phyloP scores from a whole-genome alignment of 495 filamentous ascomycete genomes.

The Tuber calosporum region DNA sequence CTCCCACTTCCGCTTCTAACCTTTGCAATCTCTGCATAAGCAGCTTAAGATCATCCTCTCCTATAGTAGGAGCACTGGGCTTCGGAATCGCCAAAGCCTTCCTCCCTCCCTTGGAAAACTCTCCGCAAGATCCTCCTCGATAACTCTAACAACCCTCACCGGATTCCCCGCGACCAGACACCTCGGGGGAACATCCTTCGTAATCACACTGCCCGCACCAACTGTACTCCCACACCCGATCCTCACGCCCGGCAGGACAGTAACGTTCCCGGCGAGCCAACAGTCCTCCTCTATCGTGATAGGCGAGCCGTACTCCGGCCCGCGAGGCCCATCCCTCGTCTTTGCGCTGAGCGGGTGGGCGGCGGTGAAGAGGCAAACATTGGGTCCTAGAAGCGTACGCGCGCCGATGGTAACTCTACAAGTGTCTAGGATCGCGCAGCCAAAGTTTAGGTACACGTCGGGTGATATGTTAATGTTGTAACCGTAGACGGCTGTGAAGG shows the following conservation, averaged over 20 bases:
- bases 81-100: slow-evolving; percentile 5
- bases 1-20: slow-evolving; percentile 20
- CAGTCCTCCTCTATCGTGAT: slow-evolving; percentile 80
- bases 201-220: slow-evolving; percentile 85
- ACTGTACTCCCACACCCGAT: slow-evolving; percentile 67
- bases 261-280: slow-evolving; percentile 77
- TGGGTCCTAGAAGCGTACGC: slow-evolving; percentile 72
- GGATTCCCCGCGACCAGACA: slow-evolving; percentile 63
- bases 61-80: background rate
- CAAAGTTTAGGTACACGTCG: slow-evolving; percentile 70
- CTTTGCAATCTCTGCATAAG: slow-evolving; percentile 18
- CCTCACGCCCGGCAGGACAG: slow-evolving; percentile 68
- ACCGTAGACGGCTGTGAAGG: slow-evolving; percentile 69
- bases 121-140: slow-evolving; percentile 42
- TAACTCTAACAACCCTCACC: slow-evolving; percentile 54
- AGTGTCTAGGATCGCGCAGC: slow-evolving; percentile 69
- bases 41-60: slow-evolving; percentile 17
- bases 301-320: slow-evolving; percentile 67
- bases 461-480: slow-evolving; percentile 60
- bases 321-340: slow-evolving; percentile 63
- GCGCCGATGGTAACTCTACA: slow-evolving; percentile 65
- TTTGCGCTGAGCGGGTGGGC: slow-evolving; percentile 71
- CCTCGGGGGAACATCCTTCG: slow-evolving; percentile 64
- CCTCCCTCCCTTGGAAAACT: too few species aligned
- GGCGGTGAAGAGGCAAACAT: slow-evolving; percentile 64